phyloP scores from a whole-genome alignment of 2,329 filamentous ascomycete species.

The Aureobasidium sp. region DNA sequence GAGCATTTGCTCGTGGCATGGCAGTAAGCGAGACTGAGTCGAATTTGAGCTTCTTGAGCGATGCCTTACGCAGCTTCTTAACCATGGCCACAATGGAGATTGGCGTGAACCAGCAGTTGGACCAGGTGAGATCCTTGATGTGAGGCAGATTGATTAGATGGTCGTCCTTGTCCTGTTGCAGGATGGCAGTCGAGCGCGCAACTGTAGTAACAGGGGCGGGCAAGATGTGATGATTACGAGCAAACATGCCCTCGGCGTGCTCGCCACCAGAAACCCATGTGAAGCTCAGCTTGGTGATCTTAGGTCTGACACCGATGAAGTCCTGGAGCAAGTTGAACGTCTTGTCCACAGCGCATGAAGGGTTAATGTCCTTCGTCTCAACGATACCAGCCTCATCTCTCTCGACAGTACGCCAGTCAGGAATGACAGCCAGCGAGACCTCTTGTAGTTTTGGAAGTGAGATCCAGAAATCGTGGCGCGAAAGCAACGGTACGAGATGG shows the following conservation, averaged over 20 bases:
- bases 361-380: slow-evolving; percentile 43
- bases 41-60: slow-evolving; percentile 50
- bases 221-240: slow-evolving; percentile 56
- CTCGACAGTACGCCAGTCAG: slow-evolving; percentile 57
- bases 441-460: slow-evolving; percentile 48
- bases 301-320: slow-evolving; percentile 37
- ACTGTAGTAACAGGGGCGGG: slow-evolving; percentile 49
- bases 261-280: slow-evolving; percentile 65
- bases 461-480: slow-evolving; percentile 55
- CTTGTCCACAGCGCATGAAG: slow-evolving; percentile 45
- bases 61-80: slow-evolving; percentile 39
- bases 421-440: slow-evolving; percentile 55
- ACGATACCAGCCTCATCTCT: slow-evolving; percentile 48
- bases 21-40: slow-evolving; percentile 60
- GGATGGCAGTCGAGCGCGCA: slow-evolving; percentile 20
- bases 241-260: slow-evolving; percentile 53
- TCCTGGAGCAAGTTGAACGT: slow-evolving; percentile 48
- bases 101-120: slow-evolving; percentile 63
- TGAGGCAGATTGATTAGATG: slow-evolving; percentile 47
- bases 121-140: slow-evolving; percentile 53
- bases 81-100: slow-evolving; percentile 49
- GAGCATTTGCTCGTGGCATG: slow-evolving; percentile 23
- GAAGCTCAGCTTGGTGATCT: slow-evolving; percentile 54
- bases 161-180: slow-evolving; percentile 18
- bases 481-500: slow-evolving; percentile 50